Evolutionary conservation across 768 basidiomycete species (phyloP), one percentile per base, ranked within the genome.

Genomic region (Lactarius tabidus): DNA sequence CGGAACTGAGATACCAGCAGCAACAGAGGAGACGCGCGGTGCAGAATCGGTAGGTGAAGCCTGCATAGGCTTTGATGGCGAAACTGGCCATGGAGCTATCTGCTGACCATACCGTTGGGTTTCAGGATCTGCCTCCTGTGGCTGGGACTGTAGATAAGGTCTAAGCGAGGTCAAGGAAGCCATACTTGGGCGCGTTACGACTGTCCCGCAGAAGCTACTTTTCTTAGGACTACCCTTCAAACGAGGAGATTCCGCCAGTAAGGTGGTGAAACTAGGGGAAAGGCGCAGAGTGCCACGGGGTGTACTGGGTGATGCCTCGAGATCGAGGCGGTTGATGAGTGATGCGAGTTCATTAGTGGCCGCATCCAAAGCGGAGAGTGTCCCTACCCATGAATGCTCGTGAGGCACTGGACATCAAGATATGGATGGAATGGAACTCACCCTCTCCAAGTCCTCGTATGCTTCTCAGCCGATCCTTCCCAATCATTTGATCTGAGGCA

Each of bases 261-360:
- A 67, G 17, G 72, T 71, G 35, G 70, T 63, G 26, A 69, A 65
- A 56, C 72, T 35, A 38, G 74, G 70, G 69, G 64, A 67, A 54
- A 68, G 63, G 43, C 63, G 60, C 23, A 71, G 64, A 20, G 80
- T 79, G 36, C 74, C 76, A 29, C 75, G 74, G 28, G 80, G 74
- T 3, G 84, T 80, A 2, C 79, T 78, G 0, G 90, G 91, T 0
- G 91, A 93, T 5, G 89, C 89, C 71, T 91, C 85, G 4, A 93
- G 78, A 68, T 92, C 89, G n/a, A 93, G 79, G n/a, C 83, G 82
- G 67, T 87, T 89, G 73, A 93, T 90, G 4, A 93, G 77, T 62
- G 84, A 84, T 0, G 88, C 91, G 4, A 93, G 81, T 48, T 93
- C 91, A 58, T 90, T 85, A 1, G 91, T 93, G 0, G 89, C 91